These are phyloP conservation scores for Exophiala viscosa DNA, from an alignment of 2,329 filamentous ascomycete species.

Conservation along the genomic window DNA sequence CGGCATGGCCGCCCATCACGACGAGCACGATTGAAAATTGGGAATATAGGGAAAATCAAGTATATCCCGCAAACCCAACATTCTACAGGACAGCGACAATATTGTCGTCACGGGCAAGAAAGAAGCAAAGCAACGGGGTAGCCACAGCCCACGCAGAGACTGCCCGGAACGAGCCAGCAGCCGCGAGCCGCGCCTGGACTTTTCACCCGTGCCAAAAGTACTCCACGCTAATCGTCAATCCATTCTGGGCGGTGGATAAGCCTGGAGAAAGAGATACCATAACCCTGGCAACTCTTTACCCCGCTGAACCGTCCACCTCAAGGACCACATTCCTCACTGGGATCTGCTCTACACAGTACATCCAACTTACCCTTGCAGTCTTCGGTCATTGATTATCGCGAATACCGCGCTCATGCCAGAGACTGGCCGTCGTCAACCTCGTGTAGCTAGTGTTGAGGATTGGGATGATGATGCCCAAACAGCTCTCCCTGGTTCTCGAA, in stretches of 20 bases:
- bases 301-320: not conserved
- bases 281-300: no score
- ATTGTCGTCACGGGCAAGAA: not conserved
- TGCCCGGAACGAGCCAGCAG: constrained; percentile 21
- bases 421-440: constrained; percentile 32
- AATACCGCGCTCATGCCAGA: constrained; percentile 24
- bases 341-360: not conserved
- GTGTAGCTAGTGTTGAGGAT: constrained; percentile 46
- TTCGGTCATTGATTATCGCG: not conserved
- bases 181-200: constrained; percentile 13
- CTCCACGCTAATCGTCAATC: not conserved
- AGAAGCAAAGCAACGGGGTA: not conserved
- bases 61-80: not conserved
- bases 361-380: not conserved
- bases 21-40: constrained; percentile 11
- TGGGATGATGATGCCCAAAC: constrained; percentile 45
- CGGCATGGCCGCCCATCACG: constrained; percentile 13
- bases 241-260: no score
- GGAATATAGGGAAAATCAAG: not conserved
- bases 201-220: not conserved
- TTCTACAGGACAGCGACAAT: no score
- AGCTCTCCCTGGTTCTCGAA: constrained; percentile 45
- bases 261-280: no score
- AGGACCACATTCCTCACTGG: constrained; percentile 1
- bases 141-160: not conserved